Base-by-base conservation (phyloP, 805 yeast genomes). In the Scheffersomyces lignosus region DNA sequence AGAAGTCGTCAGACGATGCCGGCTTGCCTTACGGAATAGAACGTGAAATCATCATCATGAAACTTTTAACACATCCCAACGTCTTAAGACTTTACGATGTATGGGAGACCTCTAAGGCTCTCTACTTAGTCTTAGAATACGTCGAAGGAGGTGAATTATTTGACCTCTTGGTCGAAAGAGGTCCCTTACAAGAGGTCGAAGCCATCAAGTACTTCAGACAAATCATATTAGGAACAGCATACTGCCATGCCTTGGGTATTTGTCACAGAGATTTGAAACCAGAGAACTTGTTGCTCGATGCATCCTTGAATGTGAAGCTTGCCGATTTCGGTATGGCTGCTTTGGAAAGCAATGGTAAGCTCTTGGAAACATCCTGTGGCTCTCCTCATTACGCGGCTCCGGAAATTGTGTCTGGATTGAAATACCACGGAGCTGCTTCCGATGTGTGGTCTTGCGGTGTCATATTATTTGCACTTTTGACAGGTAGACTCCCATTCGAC, bases 31-130 rank as follows among this genome's bases (percentile, higher is more conserved):
- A 91, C 58, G 99, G 99, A 27, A 91, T 93, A 30, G 99, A 93
- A 64, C 77, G 98, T 48, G 99, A 93, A 59, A 95, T 93, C 45
- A 90, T 93, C 51, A 93, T 93, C 50, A 93, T 91, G 99, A 93
- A 93, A 64, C 73, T 93, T 28, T 78, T 93, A 31, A 87, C 93
- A 42, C 98, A 93, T 61, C 88, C 96, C 9, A 91, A 93, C 54
- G 93, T 93, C 16, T 81, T 93, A 77, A 85, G 93, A 17, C 70
- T 93, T 27, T 93, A 89, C 58, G 99, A 93, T 56, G 99, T 93
- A 16, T 93, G 98, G 98, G 99, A 93, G 62, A 91, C 95, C 47
- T 83, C 88, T 47, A 88, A 87, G 54, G 96, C 91, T 42, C 71
- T 93, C 39, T 86, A 82, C 52, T 60, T 86, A 46, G 88, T 86